These are phyloP conservation scores for Melampsora americana DNA, from an alignment of 1,284 basidiomycete species.

Conservation along the genomic window DNA sequence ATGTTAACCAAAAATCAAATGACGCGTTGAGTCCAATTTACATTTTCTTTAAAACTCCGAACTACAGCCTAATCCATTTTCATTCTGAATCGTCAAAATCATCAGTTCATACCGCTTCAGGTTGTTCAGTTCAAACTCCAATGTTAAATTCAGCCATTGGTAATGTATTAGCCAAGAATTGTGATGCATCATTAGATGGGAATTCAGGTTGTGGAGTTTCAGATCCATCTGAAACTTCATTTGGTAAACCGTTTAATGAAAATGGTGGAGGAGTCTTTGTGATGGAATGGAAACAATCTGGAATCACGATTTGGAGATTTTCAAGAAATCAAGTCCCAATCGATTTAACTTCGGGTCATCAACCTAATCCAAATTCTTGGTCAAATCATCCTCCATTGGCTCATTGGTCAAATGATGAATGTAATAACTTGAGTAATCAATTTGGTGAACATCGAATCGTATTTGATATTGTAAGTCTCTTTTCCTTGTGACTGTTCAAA, in stretches of 20 bases:
- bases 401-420: constrained; percentile 63
- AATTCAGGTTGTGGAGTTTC: constrained; percentile 68
- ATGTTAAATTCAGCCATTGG: constrained; percentile 56
- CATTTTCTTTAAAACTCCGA: not conserved
- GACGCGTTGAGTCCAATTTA: constrained; percentile 3
- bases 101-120: constrained; percentile 64
- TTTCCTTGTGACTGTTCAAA: constrained; percentile 49
- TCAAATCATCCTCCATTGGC: constrained; percentile 60
- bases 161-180: constrained; percentile 46
- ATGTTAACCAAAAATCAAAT: constrained; percentile 16
- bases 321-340: constrained; percentile 58
- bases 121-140: constrained; percentile 60
- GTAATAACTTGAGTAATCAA: constrained; percentile 62
- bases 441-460: constrained; percentile 69
- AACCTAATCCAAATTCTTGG: constrained; percentile 65
- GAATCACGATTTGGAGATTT: constrained; percentile 67
- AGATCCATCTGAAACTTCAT: constrained; percentile 61
- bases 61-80: no score
- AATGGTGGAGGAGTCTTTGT: constrained; percentile 71
- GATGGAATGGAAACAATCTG: constrained; percentile 65
- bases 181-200: constrained; percentile 48
- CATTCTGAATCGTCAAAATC: no score
- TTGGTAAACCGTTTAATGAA: constrained; percentile 69
- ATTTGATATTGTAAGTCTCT: constrained; percentile 60
- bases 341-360: constrained; percentile 62